Conservation (phyloP, 208 protist species). For the Leishmania tropica region DNA sequence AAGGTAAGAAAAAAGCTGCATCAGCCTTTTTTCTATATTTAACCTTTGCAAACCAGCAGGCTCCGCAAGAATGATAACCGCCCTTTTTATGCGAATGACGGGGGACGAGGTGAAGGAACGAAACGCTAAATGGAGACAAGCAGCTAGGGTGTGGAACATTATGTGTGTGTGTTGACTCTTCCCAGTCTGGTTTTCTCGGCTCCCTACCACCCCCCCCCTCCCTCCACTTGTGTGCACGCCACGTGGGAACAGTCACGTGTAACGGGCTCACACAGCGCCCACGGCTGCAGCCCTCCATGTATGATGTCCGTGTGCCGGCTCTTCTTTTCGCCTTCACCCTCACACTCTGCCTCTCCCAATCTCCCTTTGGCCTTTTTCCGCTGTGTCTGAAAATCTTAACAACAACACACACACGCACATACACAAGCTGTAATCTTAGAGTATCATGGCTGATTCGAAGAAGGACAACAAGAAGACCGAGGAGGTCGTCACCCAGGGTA, state of each 20-base stretch:
- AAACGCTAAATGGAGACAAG: not conserved
- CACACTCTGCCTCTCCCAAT: not conserved
- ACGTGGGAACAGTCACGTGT: not conserved
- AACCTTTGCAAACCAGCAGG: not conserved
- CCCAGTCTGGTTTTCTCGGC: not conserved
- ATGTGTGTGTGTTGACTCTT: not conserved
- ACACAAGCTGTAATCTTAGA: conserved; percentile 12
- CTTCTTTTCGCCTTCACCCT: not conserved
- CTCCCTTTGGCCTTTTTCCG: not conserved
- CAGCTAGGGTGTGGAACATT: not conserved
- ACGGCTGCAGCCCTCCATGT: not conserved
- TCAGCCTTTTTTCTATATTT: not conserved
- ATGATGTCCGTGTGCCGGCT: not conserved
- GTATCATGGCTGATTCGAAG: conserved; percentile 73
- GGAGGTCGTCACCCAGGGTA: conserved; percentile 71
- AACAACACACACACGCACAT: conserved; percentile 4
- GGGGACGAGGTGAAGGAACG: not conserved
- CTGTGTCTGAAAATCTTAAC: not conserved
- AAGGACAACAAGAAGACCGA: conserved; percentile 90
- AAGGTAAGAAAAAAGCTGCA: not conserved
- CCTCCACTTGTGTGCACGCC: not conserved
- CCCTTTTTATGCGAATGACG: not conserved
- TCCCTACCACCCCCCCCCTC: not conserved
- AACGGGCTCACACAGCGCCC: not conserved
- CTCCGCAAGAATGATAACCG: not conserved